These are phyloP conservation scores for Triticum timopheevii DNA, from an alignment of 176 grass and related monocot genomes.

Conservation along the genomic window DNA sequence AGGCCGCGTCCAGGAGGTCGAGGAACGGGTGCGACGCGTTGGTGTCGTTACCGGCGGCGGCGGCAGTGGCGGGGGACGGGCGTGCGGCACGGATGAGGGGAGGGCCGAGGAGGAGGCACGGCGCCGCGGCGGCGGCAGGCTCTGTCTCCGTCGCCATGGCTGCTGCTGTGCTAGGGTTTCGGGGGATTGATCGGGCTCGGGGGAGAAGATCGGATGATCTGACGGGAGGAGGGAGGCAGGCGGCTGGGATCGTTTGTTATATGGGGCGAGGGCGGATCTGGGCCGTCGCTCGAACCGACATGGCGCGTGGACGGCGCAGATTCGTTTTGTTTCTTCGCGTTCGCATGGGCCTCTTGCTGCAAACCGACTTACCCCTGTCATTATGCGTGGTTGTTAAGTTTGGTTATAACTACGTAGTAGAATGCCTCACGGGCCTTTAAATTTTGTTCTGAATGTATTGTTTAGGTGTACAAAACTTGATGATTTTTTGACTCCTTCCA, in stretches of 20 bases:
- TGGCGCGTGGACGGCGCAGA: not conserved
- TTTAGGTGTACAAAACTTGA: too few relatives aligned
- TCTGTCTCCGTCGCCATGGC: not conserved
- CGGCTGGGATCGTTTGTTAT: too few relatives aligned
- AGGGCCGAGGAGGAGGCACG: not conserved
- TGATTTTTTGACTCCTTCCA: too few relatives aligned
- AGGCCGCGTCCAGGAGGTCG: constrained; percentile 31
- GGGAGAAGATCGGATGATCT: not conserved
- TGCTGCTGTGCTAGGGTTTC: not conserved
- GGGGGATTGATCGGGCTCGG: too few relatives aligned
- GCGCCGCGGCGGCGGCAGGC: not conserved
- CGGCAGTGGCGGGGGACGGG: too few relatives aligned
- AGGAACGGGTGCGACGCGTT: constrained; percentile 18
- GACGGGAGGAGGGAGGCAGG: not conserved
- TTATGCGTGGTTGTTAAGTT: not conserved
- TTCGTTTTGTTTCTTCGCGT: not conserved
- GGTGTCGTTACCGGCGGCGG: not conserved
- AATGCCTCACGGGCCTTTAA: too few relatives aligned
- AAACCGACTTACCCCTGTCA: not conserved
- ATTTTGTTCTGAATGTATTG: too few relatives aligned
- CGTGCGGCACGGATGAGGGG: not conserved
- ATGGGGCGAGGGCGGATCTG: not conserved
- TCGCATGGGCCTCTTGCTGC: not conserved
- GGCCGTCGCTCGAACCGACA: not conserved
- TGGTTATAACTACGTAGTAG: too few relatives aligned